Evolutionary conservation across 495 filamentous ascomycete species (phyloP).

Genomic region (Penicillium odoratum): DNA sequence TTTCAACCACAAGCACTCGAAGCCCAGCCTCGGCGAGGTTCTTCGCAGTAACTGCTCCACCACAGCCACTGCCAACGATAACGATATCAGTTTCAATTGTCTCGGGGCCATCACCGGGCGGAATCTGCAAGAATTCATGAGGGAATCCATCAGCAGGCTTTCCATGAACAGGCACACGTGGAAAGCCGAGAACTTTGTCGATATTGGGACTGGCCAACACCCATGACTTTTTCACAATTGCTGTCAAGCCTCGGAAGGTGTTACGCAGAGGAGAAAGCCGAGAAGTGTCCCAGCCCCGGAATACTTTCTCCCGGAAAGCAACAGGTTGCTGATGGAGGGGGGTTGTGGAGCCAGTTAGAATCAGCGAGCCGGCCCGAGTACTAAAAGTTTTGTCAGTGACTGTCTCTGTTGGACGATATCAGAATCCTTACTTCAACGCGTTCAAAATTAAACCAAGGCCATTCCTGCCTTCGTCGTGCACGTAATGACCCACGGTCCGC

Average conservation of each 20-base stretch:
- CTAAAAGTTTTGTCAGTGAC: conserved; percentile 38
- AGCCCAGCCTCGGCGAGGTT: conserved; percentile 74
- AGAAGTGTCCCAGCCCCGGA: conserved; percentile 59
- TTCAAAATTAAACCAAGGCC: conserved; percentile 52
- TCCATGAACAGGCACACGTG: conserved; percentile 60
- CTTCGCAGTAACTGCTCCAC: conserved; percentile 81
- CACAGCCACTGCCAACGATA: conserved; percentile 84
- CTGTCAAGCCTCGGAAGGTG: conserved; percentile 56
- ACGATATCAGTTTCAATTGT: conserved; percentile 77
- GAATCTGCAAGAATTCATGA: conserved; percentile 54
- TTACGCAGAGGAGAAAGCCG: conserved; percentile 57
- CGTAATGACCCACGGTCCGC: conserved; percentile 42
- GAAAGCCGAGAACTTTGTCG: conserved; percentile 59
- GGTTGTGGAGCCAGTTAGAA: conserved; percentile 64
- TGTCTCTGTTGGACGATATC: background rate
- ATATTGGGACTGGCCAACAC: conserved; percentile 58
- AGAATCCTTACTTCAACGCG: conserved; percentile 50
- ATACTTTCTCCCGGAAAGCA: conserved; percentile 57
- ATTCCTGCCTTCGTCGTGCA: conserved; percentile 49
- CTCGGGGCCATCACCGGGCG: conserved; percentile 45
- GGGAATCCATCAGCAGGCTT: conserved; percentile 55
- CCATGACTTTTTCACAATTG: conserved; percentile 59
- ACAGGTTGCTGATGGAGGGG: conserved; percentile 64
- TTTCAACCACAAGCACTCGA: conserved; percentile 79
- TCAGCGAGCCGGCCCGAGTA: conserved; percentile 65